Base-by-base conservation (phyloP, 2,329 filamentous ascomycete species). In the Talaromyces sp. region DNA sequence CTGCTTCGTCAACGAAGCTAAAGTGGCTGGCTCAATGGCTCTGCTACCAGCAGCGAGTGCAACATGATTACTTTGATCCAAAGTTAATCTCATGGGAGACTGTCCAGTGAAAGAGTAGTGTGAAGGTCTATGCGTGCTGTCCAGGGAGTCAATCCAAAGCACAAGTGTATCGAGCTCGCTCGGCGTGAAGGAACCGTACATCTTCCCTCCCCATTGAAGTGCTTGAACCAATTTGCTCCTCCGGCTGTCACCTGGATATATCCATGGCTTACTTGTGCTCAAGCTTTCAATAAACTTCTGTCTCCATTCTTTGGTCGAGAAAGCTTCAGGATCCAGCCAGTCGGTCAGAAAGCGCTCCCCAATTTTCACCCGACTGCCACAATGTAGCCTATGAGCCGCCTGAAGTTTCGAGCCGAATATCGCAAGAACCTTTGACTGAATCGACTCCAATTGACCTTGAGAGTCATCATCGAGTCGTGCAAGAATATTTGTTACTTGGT, bases 141-240 rank as follows among this genome's bases (percentile, higher is more conserved):
- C 27, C 50, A 81, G 69, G 9, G 70, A 70, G 60, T 79, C 72
- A 66, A 83, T 81, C 81, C 81, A 83, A 9, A 66, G 60, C 60
- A 69, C 70, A 7, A 82, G 66, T 2, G 74, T 67, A 14, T 73
- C 72, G 19, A 77, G 72, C 68, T 84, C 82, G 11, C 69, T 70
- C 16, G 79, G 69, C 1, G 81, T 84, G 69, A 84, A 84, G 22
- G 80, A 75, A 0, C 82, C 82, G 68, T 82, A 84, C 82, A 84
- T 84, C 50, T 74, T 77, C 5, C 82, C 82, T 27, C 77, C 75
- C 81, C 81, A 84, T 0, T 67, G 71, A 8, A 84, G 68, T 69
- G 81, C 80, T 47, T 73, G 75, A 1, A 83, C 69, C 2, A 84
- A 72, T 24, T 68, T 74, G 64, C 81, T 84, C 39, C 75, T 75